Conservation (phyloP, 352 stramenopile species). For the Phytopythium montanum region DNA sequence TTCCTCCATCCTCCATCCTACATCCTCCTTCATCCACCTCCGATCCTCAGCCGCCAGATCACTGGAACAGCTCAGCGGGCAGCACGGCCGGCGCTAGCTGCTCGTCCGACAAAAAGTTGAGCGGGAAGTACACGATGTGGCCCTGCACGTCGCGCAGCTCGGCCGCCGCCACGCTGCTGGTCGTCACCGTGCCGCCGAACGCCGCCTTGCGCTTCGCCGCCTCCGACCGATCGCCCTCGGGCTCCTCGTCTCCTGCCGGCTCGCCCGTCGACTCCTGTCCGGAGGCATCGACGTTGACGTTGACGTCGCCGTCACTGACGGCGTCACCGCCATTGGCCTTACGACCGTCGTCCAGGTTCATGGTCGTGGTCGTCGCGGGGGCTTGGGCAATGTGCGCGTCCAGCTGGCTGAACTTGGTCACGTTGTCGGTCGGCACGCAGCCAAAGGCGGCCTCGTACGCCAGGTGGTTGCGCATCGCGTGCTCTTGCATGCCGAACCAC, state of each 20-base stretch:
- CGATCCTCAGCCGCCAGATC: too few species aligned
- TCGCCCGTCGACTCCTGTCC: constrained; percentile 2
- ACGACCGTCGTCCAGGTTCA: not conserved
- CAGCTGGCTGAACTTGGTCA: constrained; percentile 71
- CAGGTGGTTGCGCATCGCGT: constrained; percentile 79
- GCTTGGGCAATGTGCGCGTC: constrained; percentile 36
- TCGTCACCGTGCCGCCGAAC: constrained; percentile 46
- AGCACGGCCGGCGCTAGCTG: constrained; percentile 78
- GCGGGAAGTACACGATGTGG: constrained; percentile 85
- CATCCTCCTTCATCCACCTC: too few species aligned
- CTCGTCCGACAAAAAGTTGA: constrained; percentile 81
- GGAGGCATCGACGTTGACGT: not conserved
- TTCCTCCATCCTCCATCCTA: too few species aligned
- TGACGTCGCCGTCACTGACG: not conserved
- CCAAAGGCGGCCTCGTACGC: constrained; percentile 84
- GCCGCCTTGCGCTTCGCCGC: constrained; percentile 24
- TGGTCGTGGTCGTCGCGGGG: constrained; percentile 1
- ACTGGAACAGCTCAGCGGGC: constrained; percentile 83
- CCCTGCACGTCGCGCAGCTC: constrained; percentile 67
- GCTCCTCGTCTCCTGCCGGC: constrained; percentile 2
- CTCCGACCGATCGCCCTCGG: not conserved
- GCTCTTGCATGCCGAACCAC: constrained; percentile 84
- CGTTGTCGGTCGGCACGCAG: constrained; percentile 71
- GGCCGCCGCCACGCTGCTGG: constrained; percentile 30
- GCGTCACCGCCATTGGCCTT: not conserved